A percentile compares a stretch with the other conserved stretches of the same genome.
phyloP scores from a whole-genome alignment of 768 basidiomycete genomes.

The Dioszegia crocea region DNA sequence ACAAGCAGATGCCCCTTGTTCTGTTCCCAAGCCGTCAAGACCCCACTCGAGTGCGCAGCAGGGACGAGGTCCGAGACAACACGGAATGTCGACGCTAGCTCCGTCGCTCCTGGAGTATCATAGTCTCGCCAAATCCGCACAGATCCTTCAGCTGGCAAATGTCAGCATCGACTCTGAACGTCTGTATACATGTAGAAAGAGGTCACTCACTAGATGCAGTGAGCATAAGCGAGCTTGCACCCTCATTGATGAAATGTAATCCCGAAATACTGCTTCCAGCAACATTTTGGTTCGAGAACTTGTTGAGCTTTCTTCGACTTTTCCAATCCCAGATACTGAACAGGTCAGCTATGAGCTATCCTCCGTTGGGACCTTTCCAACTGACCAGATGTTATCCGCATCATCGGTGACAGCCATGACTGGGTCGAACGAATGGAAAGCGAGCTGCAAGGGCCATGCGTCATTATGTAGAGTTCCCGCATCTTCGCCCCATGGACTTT shows the following conservation, averaged over 20 bases:
- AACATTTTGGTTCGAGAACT: conserved; percentile 85
- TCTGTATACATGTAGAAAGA: not conserved
- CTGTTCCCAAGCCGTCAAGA: conserved; percentile 93
- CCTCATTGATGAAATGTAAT: conserved; percentile 89
- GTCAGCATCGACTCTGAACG: not conserved
- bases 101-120: conserved; percentile 69
- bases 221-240: conserved; percentile 82
- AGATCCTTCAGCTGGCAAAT: conserved; percentile 72
- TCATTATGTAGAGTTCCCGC: conserved; percentile 49
- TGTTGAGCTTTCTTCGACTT: conserved; percentile 66
- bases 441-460: conserved; percentile 57
- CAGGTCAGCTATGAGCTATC: not conserved
- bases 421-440: conserved; percentile 87
- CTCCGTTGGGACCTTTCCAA: conserved; percentile 4
- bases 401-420: conserved; percentile 84
- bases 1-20: conserved; percentile 76
- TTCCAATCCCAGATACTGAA: conserved; percentile 93
- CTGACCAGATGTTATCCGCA: conserved; percentile 74
- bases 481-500: conserved; percentile 49
- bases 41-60: conserved; percentile 67
- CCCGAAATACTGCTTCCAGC: conserved; percentile 78
- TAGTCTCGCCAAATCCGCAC: conserved; percentile 91
- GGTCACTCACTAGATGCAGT: conserved; percentile 75
- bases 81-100: conserved; percentile 91
- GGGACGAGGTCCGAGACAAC: conserved; percentile 74